Evolutionary conservation across 495 filamentous ascomycete species (phyloP).

Genomic region (Hypoxylon subgilvum): DNA sequence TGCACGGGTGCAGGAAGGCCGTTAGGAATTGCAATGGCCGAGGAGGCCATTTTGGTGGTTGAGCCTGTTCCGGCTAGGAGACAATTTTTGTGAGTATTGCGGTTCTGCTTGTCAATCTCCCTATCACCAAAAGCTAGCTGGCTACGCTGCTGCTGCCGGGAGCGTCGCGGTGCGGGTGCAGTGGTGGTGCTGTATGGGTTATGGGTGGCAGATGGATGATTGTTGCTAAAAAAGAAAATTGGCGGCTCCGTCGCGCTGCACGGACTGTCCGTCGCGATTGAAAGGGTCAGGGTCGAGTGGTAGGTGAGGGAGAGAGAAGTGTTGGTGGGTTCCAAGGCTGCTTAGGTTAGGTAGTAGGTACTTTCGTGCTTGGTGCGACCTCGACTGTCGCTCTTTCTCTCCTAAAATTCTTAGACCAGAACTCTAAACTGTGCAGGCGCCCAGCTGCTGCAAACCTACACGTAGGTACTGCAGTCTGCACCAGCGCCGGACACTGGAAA

Average conservation of each 20-base stretch:
- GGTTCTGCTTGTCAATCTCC: constrained; percentile 5
- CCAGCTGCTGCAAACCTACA: too few species aligned
- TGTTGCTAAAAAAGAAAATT: constrained; percentile 30
- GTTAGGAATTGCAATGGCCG: constrained; percentile 50
- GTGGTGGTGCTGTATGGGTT: too few species aligned
- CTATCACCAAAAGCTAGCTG: too few species aligned
- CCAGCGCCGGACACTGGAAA: too few species aligned
- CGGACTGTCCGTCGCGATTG: constrained; percentile 40
- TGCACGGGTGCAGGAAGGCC: constrained; percentile 45
- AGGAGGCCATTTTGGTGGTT: constrained; percentile 55
- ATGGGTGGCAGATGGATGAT: constrained; percentile 33
- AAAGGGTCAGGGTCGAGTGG: too few species aligned
- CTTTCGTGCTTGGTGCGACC: constrained; percentile 40
- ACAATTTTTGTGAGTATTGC: constrained; percentile 6
- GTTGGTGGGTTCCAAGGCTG: too few species aligned
- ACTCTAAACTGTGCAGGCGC: too few species aligned
- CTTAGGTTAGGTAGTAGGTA: too few species aligned
- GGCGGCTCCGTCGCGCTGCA: constrained; percentile 52
- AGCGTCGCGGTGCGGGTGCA: not conserved
- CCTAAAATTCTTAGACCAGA: not conserved
- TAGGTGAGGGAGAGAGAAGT: too few species aligned
- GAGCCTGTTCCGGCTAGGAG: too few species aligned
- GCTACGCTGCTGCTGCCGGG: too few species aligned
- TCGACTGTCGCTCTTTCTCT: constrained; percentile 14
- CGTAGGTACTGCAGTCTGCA: too few species aligned